phyloP scores from a whole-genome alignment of 2,329 filamentous ascomycete species.

The Myriangium duriaei region DNA sequence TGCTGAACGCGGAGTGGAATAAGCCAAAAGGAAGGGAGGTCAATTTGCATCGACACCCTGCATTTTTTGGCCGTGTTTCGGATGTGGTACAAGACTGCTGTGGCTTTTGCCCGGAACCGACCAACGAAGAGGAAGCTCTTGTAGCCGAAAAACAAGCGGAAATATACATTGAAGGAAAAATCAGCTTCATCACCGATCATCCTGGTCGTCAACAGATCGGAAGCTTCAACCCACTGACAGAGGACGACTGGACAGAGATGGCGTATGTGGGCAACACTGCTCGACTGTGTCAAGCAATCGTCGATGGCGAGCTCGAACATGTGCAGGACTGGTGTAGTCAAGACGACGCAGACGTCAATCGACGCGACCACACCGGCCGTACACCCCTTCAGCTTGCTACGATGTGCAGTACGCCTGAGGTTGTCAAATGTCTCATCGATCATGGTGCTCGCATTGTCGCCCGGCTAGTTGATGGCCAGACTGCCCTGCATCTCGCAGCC shows the following conservation, averaged over 20 bases:
- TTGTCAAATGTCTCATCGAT: slow-evolving; percentile 61
- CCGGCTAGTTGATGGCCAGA: slow-evolving; percentile 65
- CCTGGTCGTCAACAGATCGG: slow-evolving; percentile 64
- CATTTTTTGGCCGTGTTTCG: slow-evolving; percentile 65
- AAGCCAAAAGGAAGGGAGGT: slow-evolving; percentile 61
- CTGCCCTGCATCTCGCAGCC: slow-evolving; percentile 71
- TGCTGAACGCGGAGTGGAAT: slow-evolving; percentile 83
- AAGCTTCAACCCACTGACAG: slow-evolving; percentile 67
- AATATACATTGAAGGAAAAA: slow-evolving; percentile 60
- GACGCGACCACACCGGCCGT: slow-evolving; percentile 65
- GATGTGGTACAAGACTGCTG: slow-evolving; percentile 75
- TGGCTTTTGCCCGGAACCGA: slow-evolving; percentile 58
- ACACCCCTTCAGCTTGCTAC: slow-evolving; percentile 68
- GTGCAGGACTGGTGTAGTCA: slow-evolving; percentile 58
- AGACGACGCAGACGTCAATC: slow-evolving; percentile 57
- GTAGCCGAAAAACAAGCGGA: slow-evolving; percentile 59
- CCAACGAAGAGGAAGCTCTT: slow-evolving; percentile 59
- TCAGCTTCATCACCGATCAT: slow-evolving; percentile 67
- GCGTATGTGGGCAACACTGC: slow-evolving; percentile 73
- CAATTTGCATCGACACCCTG: slow-evolving; percentile 70
- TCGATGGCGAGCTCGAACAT: slow-evolving; percentile 57
- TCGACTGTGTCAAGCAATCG: slow-evolving; percentile 66
- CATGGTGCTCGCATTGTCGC: slow-evolving; percentile 60
- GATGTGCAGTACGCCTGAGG: slow-evolving; percentile 52
- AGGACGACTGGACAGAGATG: slow-evolving; percentile 84